Evolutionary conservation across 192 early-diverging fungal species (phyloP).

Genomic region (Coemansia sp.): DNA sequence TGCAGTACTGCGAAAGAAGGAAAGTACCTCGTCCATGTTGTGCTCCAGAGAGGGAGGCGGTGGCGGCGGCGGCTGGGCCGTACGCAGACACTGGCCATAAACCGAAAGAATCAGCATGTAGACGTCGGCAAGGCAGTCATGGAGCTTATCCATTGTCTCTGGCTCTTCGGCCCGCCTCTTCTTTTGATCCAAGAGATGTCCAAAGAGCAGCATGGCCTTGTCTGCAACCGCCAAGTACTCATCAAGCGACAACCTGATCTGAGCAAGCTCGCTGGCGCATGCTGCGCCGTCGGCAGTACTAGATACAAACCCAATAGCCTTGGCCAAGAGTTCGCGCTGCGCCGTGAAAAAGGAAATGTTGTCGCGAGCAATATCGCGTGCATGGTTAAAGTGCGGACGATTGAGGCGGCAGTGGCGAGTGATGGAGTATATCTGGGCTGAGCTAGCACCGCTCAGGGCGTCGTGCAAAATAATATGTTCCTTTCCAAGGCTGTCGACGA

Average conservation of each 20-base stretch:
- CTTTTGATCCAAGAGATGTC: conserved; percentile 30
- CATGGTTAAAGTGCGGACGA: conserved; percentile 34
- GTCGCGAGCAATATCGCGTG: conserved; percentile 39
- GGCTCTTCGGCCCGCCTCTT: conserved; percentile 25
- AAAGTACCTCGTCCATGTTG: neutral
- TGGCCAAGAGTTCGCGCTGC: conserved; percentile 7
- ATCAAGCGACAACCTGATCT: conserved; percentile 8
- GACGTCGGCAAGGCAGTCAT: conserved; percentile 33
- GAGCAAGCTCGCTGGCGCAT: conserved; percentile 3
- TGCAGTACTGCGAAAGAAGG: neutral
- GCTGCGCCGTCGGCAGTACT: neutral
- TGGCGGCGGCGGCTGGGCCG: neutral
- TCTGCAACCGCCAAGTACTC: conserved; percentile 24
- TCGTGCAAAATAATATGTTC: conserved; percentile 38
- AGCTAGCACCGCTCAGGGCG: neutral
- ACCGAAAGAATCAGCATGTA: conserved; percentile 28
- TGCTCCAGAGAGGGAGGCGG: neutral
- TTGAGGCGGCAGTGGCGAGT: conserved; percentile 45
- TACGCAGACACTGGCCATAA: conserved; percentile 28
- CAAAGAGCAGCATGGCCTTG: conserved; percentile 25
- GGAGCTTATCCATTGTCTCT: conserved; percentile 13
- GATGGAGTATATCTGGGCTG: conserved; percentile 15
- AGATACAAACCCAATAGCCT: neutral
- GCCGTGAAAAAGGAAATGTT: conserved; percentile 33
- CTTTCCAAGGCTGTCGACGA: conserved; percentile 19